Percentiles rank a stretch among this genome's conserved stretches.
Conservation (phyloP, 225 moss, liverwort and hornwort genomes). For the Asterella californica region DNA sequence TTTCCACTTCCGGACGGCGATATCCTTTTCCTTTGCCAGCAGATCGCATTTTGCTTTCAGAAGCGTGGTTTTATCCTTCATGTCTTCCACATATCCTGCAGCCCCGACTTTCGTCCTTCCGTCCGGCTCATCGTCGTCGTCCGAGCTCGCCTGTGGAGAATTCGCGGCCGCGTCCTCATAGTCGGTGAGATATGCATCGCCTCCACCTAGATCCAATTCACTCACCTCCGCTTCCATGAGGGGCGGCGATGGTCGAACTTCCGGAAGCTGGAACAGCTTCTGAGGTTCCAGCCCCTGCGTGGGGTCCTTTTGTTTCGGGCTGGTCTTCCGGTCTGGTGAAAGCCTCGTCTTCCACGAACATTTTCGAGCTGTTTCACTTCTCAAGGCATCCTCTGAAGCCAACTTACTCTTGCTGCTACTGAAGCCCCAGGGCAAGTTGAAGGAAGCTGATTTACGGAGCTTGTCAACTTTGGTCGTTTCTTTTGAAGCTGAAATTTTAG, state of each 20-base stretch:
- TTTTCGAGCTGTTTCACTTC: background rate
- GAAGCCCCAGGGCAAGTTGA: background rate
- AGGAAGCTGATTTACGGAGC: background rate
- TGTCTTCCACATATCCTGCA: conserved; percentile 51
- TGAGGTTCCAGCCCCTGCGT: background rate
- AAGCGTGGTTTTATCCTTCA: conserved; percentile 48
- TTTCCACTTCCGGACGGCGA: conserved; percentile 66
- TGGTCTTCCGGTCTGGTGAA: background rate
- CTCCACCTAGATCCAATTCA: conserved; percentile 31
- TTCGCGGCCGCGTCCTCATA: conserved; percentile 29
- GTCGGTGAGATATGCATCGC: conserved; percentile 24
- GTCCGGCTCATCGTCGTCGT: conserved; percentile 25
- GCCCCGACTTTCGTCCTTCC: conserved; percentile 13
- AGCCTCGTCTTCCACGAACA: background rate
- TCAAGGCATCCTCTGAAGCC: background rate
- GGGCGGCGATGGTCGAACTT: background rate
- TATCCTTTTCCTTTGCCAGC: conserved; percentile 66
- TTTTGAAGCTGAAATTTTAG: background rate
- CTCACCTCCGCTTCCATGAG: conserved; percentile 18
- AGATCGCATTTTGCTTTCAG: conserved; percentile 75
- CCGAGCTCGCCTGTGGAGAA: conserved; percentile 25
- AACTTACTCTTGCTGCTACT: background rate
- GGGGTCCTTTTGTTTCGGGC: background rate
- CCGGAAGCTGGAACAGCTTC: background rate
- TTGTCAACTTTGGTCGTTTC: background rate